Percentiles rank a stretch among this genome's conserved stretches.
phyloP scores from a whole-genome alignment of 1,139 yeast species.

The Suhomyces terraborum region DNA sequence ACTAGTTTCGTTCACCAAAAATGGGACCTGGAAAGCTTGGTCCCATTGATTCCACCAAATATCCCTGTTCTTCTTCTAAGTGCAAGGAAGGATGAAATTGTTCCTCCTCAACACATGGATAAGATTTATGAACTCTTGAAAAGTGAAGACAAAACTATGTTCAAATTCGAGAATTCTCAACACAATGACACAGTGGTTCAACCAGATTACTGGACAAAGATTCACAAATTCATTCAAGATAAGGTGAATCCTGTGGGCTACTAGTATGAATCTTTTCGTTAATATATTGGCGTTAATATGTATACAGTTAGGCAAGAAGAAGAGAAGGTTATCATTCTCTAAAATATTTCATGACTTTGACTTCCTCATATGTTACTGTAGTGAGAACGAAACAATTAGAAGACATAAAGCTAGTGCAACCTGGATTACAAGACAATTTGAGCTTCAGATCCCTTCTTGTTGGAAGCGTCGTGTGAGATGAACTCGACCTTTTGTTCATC shows the following conservation, averaged over 20 bases:
- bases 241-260: constrained; percentile 45
- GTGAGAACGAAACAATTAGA: constrained; percentile 9
- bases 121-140: constrained; percentile 53
- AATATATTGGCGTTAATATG: constrained; percentile 14
- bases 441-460: constrained; percentile 46
- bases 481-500: constrained; percentile 77
- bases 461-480: constrained; percentile 61
- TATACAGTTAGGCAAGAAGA: constrained; percentile 12
- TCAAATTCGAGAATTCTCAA: constrained; percentile 57
- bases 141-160: constrained; percentile 47
- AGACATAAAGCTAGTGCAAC: constrained; percentile 2
- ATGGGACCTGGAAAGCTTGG: constrained; percentile 78
- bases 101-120: constrained; percentile 85
- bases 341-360: constrained; percentile 8
- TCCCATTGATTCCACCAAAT: constrained; percentile 50
- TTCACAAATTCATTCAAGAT: constrained; percentile 55
- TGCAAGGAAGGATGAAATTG: constrained; percentile 83
- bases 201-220: constrained; percentile 71
- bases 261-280: constrained; percentile 16
- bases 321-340: constrained; percentile 6
- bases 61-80: constrained; percentile 73
- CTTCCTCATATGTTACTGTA: constrained; percentile 12
- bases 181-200: constrained; percentile 84
- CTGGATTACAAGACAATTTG: constrained; percentile 39
- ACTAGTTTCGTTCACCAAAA: constrained; percentile 69